Percentiles rank a stretch among this genome's conserved stretches.
These are phyloP conservation scores for Salvia sclarea DNA, from an alignment of 305 asterid species.

Conservation along the genomic window DNA sequence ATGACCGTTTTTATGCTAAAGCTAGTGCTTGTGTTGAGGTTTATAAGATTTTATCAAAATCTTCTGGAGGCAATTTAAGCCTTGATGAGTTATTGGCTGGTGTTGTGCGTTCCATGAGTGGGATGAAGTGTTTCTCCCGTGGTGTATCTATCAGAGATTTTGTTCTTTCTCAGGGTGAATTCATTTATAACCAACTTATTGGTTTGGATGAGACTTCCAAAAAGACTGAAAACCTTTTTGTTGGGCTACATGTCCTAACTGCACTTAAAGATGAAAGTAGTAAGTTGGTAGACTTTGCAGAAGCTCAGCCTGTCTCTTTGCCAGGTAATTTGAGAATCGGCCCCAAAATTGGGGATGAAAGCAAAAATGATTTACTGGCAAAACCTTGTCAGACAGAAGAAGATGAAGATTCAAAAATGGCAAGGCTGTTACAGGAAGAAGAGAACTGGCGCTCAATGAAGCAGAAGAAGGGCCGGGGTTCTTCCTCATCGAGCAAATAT, in stretches of 20 bases:
- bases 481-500: constrained; percentile 62
- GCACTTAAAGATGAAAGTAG: constrained; percentile 67
- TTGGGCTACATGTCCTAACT: constrained; percentile 62
- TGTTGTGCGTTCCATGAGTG: constrained; percentile 77
- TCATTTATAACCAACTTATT: constrained; percentile 76
- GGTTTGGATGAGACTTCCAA: constrained; percentile 88
- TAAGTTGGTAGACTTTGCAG: constrained; percentile 39
- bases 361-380: constrained; percentile 31
- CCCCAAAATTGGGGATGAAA: constrained; percentile 45
- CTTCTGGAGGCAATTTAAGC: constrained; percentile 66
- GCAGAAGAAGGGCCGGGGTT: constrained; percentile 59
- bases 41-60: constrained; percentile 68
- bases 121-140: constrained; percentile 69
- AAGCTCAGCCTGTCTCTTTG: constrained; percentile 40
- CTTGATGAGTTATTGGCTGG: constrained; percentile 95
- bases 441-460: constrained; percentile 83
- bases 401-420: constrained; percentile 72
- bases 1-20: constrained; percentile 80
- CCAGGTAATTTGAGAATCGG: constrained; percentile 60
- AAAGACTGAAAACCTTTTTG: constrained; percentile 55
- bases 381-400: constrained; percentile 50
- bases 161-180: constrained; percentile 78
- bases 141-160: constrained; percentile 77
- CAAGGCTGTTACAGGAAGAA: constrained; percentile 81
- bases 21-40: constrained; percentile 83